phyloP scores from a whole-genome alignment of 2,329 filamentous ascomycete genomes.

The Lasiodiplodia citricola region DNA sequence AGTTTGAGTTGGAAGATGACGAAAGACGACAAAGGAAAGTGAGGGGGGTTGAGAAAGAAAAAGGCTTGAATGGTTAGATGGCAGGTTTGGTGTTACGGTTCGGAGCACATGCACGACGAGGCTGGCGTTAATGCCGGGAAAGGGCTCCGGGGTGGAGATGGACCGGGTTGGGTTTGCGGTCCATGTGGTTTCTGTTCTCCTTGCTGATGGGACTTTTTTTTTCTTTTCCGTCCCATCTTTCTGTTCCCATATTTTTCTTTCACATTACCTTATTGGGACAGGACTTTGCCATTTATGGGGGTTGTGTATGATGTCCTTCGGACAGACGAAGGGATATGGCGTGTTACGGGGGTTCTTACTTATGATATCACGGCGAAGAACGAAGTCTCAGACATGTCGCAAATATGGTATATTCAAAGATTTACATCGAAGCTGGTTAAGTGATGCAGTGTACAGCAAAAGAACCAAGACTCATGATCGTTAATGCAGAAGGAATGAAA shows the following conservation, averaged over 20 bases:
- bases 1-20: neutral
- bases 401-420: neutral
- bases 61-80: too few species aligned
- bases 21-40: too few species aligned
- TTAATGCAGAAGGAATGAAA: neutral
- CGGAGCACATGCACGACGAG: neutral
- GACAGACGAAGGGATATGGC: neutral
- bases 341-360: neutral
- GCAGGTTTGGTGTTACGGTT: too few species aligned
- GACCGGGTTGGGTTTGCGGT: neutral
- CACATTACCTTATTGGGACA: neutral
- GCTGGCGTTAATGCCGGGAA: neutral
- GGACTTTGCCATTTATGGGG: neutral
- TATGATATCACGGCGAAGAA: slow-evolving; percentile 7
- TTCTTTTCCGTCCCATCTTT: neutral
- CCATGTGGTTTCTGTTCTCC: neutral
- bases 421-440: too few species aligned
- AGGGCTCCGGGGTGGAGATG: neutral
- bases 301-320: neutral
- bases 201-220: neutral
- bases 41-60: neutral
- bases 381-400: neutral
- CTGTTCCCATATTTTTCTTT: neutral
- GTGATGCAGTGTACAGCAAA: neutral
- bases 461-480: neutral